Evolutionary conservation across 768 basidiomycete species (phyloP).

Genomic region (Thelephora ganbajun): DNA sequence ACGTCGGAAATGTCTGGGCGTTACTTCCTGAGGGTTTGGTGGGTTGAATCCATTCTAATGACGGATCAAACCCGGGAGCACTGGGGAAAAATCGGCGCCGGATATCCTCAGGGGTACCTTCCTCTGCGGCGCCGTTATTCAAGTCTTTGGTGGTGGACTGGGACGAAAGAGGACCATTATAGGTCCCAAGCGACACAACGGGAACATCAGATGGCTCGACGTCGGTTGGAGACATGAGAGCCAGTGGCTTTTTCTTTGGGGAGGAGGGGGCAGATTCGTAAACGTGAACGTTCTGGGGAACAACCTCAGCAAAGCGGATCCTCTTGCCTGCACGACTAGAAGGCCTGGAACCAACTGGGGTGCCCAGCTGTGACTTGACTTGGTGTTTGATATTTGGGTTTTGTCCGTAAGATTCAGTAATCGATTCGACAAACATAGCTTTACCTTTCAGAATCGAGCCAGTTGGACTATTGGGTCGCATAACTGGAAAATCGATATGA

Average conservation of each 20-base stretch:
- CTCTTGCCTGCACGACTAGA: constrained; percentile 38
- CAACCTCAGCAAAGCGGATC: constrained; percentile 66
- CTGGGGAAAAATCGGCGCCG: constrained; percentile 73
- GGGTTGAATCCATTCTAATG: constrained; percentile 65
- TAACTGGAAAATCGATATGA: not conserved
- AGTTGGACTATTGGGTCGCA: not conserved
- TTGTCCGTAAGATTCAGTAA: not conserved
- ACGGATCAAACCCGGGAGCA: constrained; percentile 52
- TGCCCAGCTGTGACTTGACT: not conserved
- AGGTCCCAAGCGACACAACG: constrained; percentile 25
- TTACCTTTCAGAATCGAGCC: not conserved
- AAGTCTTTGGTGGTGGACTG: not conserved
- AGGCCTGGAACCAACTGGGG: constrained; percentile 33
- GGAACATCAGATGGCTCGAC: constrained; percentile 12
- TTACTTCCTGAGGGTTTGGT: constrained; percentile 16
- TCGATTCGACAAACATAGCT: not conserved
- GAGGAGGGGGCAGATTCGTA: constrained; percentile 76
- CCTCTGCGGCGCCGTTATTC: constrained; percentile 27
- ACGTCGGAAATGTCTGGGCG: constrained; percentile 10
- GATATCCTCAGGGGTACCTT: constrained; percentile 75
- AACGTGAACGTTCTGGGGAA: constrained; percentile 62
- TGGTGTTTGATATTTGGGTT: not conserved
- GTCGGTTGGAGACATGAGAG: constrained; percentile 36
- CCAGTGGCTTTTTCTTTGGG: constrained; percentile 43
- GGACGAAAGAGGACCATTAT: constrained; percentile 11